A percentile compares a stretch with the other conserved stretches of the same genome.
Evolutionary conservation across 371 early-diverging fungal species (phyloP).

Genomic region (Mucor ambiguus): DNA sequence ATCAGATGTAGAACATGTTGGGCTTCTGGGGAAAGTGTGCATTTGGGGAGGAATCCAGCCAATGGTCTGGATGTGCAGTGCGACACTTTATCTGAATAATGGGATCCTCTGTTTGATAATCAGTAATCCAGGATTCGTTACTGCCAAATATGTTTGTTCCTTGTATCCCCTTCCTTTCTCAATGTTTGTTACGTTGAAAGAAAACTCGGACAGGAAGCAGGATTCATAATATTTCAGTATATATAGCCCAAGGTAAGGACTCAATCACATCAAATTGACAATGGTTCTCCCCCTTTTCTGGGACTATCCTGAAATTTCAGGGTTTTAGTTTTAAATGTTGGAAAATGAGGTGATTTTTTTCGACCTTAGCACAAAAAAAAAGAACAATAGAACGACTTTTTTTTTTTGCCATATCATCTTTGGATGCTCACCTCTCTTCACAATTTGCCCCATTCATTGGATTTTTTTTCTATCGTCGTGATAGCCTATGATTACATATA

Average conservation of each 20-base stretch:
- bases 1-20: constrained; percentile 12
- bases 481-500: not conserved
- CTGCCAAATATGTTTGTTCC: not conserved
- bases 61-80: not conserved
- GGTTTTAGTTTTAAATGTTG: constrained; percentile 4
- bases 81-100: not conserved
- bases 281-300: constrained; percentile 9
- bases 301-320: not conserved
- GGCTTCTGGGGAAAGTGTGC: constrained; percentile 14
- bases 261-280: not conserved
- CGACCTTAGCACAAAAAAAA: not conserved
- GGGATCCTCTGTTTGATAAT: constrained; percentile 1
- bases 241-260: not conserved
- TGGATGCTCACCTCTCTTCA: not conserved
- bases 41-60: constrained; percentile 13
- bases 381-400: constrained; percentile 3
- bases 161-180: not conserved
- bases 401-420: not conserved
- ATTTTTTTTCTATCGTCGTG: not conserved
- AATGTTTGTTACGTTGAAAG: not conserved
- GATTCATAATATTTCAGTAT: not conserved
- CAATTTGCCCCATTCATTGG: not conserved
- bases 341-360: constrained; percentile 11
- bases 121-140: not conserved
- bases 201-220: not conserved